These are phyloP conservation scores for Yamadazyma buinensis DNA, from an alignment of 1,139 yeast species.

Conservation along the genomic window DNA sequence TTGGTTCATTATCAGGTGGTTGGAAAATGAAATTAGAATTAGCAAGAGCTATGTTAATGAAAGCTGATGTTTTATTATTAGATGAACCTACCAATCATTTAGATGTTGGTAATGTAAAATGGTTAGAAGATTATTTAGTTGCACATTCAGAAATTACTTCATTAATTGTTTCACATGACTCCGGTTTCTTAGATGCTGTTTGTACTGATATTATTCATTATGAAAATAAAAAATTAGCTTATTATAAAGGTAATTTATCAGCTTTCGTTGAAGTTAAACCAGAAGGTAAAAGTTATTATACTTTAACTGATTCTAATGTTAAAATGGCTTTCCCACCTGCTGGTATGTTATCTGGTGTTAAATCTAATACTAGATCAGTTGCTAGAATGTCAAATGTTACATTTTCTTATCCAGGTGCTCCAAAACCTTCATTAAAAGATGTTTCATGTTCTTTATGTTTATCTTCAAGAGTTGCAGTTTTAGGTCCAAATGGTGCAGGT, in stretches of 20 bases:
- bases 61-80: constrained; percentile 88
- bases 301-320: constrained; percentile 89
- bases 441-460: constrained; percentile 87
- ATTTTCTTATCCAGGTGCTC: constrained; percentile 85
- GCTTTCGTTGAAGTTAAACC: constrained; percentile 91
- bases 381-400: constrained; percentile 87
- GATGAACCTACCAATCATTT: constrained; percentile 99
- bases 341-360: constrained; percentile 93
- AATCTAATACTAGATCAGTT: constrained; percentile 91
- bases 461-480: constrained; percentile 91
- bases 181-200: constrained; percentile 92
- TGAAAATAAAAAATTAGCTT: constrained; percentile 90
- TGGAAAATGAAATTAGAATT: constrained; percentile 98
- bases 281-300: constrained; percentile 94
- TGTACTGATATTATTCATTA: constrained; percentile 97
- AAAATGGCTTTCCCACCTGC: constrained; percentile 99
- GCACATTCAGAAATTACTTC: constrained; percentile 86
- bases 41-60: constrained; percentile 98
- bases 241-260: constrained; percentile 93
- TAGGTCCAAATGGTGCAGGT: constrained; percentile 99
- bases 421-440: constrained; percentile 72
- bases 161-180: constrained; percentile 94
- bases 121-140: constrained; percentile 86
- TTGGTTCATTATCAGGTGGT: constrained; percentile 96
- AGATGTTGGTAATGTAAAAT: constrained; percentile 89